Evolutionary conservation across 148 eudicot genomes (phyloP), one percentile per base, ranked within the genome.

Genomic region (Camellia lanceoleosa): DNA sequence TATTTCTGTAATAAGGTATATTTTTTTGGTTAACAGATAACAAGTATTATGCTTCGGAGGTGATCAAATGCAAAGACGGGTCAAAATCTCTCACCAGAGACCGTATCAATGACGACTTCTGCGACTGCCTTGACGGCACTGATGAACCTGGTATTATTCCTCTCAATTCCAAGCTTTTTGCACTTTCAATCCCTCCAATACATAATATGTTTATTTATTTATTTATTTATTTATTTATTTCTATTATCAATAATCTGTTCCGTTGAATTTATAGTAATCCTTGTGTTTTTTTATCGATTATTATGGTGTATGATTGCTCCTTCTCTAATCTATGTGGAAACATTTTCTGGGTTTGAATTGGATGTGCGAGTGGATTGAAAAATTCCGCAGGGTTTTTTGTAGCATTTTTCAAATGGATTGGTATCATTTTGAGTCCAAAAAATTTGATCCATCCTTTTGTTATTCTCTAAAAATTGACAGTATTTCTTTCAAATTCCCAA

Each of bases 41-140:
- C 73, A 87, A 76, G 56, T 94, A 84, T 77, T 94, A 85, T 5
- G 15, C 49, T 51, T 78, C 74, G 10, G 84, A 80, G 42, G 79
- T 82, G 49, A 86, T 94, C 1, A 88, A 86, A 78, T 94, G 98
- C 85, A 92, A 87, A 80, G 98, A 94, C 73, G 98, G 97, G 78
- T 94, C 94, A 10, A 94, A 87, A 82, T 86, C 84, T 79, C 87
- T 94, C 78, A 80, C 79, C 65, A 85, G 80, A 47, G 78, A 82
- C 16, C 94, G 87, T 86, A 77, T 94, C 38, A 94, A 94, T 80
- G 98, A 94, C 71, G 92, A 94, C 49, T 94, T 92, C 79, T 94
- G 97, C 54, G 97, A 94, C 77, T 94, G 97, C 83, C 52, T 80
- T 42, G 98, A 94, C 85, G 98, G 93, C 80, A 88, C 95, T 23